Conservation (phyloP, 257 asterid species). For the Solanum gracilifrons region DNA sequence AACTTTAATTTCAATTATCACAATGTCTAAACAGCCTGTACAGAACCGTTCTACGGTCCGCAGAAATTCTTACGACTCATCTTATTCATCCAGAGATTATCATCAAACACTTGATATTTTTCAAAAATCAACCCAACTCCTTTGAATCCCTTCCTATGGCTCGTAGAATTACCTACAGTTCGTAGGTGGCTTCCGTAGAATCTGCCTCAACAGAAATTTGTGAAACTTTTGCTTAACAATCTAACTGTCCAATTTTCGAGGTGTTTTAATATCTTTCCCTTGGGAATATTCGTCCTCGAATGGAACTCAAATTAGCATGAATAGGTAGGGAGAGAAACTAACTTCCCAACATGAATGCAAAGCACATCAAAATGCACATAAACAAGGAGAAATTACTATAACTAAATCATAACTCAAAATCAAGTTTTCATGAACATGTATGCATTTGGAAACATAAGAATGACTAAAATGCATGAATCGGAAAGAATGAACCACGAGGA, state of each 20-base stretch:
- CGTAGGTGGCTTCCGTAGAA: neutral
- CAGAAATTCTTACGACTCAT: neutral
- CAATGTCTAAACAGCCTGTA: neutral
- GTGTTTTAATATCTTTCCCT: neutral
- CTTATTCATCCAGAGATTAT: neutral
- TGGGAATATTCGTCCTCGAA: neutral
- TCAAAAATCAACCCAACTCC: neutral
- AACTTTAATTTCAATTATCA: neutral
- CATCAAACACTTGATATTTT: too few species aligned
- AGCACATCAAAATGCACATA: neutral
- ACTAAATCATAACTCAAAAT: neutral
- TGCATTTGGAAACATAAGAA: too few species aligned
- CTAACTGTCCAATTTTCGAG: neutral
- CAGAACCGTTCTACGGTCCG: neutral
- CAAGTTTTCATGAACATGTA: too few species aligned
- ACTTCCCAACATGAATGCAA: neutral
- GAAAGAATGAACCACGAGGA: too few species aligned
- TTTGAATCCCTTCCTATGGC: neutral
- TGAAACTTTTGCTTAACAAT: neutral
- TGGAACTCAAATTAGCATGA: neutral
- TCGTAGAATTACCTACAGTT: neutral
- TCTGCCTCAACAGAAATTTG: too few species aligned
- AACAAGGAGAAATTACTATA: neutral
- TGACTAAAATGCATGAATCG: too few species aligned
- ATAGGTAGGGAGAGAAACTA: neutral